Percentiles rank a stretch among this genome's conserved stretches.
phyloP scores from a whole-genome alignment of 1,139 yeast genomes.

The Sugiyamaella sp. region DNA sequence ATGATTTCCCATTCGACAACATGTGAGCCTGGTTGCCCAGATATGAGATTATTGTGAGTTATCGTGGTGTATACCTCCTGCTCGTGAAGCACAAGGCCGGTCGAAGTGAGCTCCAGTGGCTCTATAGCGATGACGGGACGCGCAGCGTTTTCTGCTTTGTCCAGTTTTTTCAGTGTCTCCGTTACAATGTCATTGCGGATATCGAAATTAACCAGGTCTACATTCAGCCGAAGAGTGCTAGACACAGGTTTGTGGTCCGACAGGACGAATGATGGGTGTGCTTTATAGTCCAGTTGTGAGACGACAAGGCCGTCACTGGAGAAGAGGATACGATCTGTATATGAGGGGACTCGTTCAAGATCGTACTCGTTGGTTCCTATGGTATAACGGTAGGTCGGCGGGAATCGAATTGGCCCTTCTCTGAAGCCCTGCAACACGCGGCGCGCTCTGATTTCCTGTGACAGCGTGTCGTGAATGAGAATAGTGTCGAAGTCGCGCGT shows the following conservation, averaged over 20 bases:
- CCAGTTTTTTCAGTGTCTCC: constrained; percentile 45
- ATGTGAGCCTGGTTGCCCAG: constrained; percentile 14
- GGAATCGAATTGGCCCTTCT: constrained; percentile 65
- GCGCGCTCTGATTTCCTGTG: constrained; percentile 54
- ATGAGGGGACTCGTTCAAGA: constrained; percentile 73
- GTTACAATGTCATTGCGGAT: constrained; percentile 44
- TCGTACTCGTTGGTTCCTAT: constrained; percentile 46
- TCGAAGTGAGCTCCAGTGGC: constrained; percentile 33
- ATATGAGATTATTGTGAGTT: constrained; percentile 17
- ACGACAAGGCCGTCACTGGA: constrained; percentile 28
- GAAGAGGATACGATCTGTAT: constrained; percentile 71
- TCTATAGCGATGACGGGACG: constrained; percentile 46
- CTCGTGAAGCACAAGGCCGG: constrained; percentile 29
- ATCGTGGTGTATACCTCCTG: constrained; percentile 23
- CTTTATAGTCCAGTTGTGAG: constrained; percentile 30
- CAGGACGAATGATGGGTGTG: constrained; percentile 45
- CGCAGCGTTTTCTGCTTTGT: constrained; percentile 48
- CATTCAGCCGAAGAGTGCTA: constrained; percentile 52
- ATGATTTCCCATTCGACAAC: constrained; percentile 30
- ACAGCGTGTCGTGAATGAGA: constrained; percentile 61
- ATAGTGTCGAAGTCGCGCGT: constrained; percentile 52
- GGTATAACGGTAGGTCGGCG: constrained; percentile 72
- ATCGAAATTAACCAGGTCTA: constrained; percentile 52
- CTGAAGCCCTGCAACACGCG: constrained; percentile 62
- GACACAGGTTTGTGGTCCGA: constrained; percentile 81